phyloP scores from a whole-genome alignment of 1,284 basidiomycete species.

The Cystobasidium sp. region DNA sequence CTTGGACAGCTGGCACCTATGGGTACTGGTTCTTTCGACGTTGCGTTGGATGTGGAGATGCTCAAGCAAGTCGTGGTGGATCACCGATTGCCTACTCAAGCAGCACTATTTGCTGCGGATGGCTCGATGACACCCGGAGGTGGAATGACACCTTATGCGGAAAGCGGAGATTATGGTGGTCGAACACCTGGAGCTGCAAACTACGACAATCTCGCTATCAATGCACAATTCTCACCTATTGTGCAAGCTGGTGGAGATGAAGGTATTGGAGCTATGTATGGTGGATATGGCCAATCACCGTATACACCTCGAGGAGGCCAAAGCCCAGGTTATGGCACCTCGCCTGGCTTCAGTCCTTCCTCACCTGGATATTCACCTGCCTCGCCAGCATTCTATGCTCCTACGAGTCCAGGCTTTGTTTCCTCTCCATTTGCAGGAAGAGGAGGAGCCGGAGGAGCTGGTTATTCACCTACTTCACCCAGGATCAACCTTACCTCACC shows the following conservation, averaged over 20 bases:
- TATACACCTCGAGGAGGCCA: constrained; percentile 62
- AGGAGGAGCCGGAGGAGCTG: constrained; percentile 54
- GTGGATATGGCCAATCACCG: constrained; percentile 52
- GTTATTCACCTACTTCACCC: constrained; percentile 56
- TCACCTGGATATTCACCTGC: constrained; percentile 68
- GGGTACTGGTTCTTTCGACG: constrained; percentile 65
- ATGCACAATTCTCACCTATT: constrained; percentile 89
- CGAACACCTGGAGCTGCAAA: constrained; percentile 50
- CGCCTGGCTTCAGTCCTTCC: constrained; percentile 67
- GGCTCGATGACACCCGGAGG: constrained; percentile 66
- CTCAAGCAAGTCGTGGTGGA: constrained; percentile 98
- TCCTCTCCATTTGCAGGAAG: constrained; percentile 73
- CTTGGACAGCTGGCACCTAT: constrained; percentile 95
- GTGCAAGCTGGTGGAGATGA: constrained; percentile 82
- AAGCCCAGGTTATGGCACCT: constrained; percentile 59
- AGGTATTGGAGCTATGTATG: constrained; percentile 60
- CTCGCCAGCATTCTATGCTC: constrained; percentile 44
- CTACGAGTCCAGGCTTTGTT: constrained; percentile 60
- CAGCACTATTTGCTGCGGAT: constrained; percentile 66
- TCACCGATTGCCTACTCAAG: constrained; percentile 76
- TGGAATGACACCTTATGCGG: constrained; percentile 87
- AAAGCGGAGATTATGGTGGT: constrained; percentile 48
- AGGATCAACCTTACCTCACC: constrained; percentile 67
- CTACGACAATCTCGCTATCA: constrained; percentile 50
- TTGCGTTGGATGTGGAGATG: constrained; percentile 96